Evolutionary conservation across 352 stramenopile genomes (phyloP).

Genomic region (Globisporangium irregulare): DNA sequence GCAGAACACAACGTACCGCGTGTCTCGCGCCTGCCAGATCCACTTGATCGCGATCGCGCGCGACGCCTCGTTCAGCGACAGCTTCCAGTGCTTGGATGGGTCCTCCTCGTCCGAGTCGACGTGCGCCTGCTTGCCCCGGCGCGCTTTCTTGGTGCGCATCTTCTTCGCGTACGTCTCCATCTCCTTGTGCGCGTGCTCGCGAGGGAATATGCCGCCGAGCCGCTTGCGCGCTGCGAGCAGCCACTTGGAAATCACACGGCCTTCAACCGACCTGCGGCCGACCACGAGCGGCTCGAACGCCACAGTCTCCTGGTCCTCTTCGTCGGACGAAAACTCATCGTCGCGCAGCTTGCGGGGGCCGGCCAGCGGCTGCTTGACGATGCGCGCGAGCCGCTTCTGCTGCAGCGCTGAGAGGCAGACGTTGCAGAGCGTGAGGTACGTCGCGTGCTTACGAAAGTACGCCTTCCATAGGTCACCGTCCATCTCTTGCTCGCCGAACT

Average conservation of each 20-base stretch:
- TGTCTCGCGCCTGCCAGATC: slow-evolving; percentile 78
- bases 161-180: slow-evolving; percentile 93
- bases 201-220: slow-evolving; percentile 90
- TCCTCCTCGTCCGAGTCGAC: slow-evolving; percentile 77
- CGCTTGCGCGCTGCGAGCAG: slow-evolving; percentile 88
- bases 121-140: slow-evolving; percentile 57
- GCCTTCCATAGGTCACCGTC: slow-evolving; percentile 95
- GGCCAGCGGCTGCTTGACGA: slow-evolving; percentile 27
- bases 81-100: slow-evolving; percentile 61
- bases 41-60: slow-evolving; percentile 70
- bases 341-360: slow-evolving; percentile 46
- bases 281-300: slow-evolving; percentile 94
- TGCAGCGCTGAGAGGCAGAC: slow-evolving; percentile 77
- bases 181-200: slow-evolving; percentile 74
- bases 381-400: slow-evolving; percentile 43
- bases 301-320: slow-evolving; percentile 68
- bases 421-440: slow-evolving; percentile 93
- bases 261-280: slow-evolving; percentile 85
- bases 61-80: slow-evolving; percentile 83
- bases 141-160: slow-evolving; percentile 73
- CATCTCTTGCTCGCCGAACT: slow-evolving; percentile 86
- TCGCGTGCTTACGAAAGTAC: slow-evolving; percentile 93
- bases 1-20: slow-evolving; percentile 42
- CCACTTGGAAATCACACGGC: slow-evolving; percentile 94
- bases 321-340: slow-evolving; percentile 93